phyloP scores from a whole-genome alignment of 768 basidiomycete species.

The Calocera viscosa region DNA sequence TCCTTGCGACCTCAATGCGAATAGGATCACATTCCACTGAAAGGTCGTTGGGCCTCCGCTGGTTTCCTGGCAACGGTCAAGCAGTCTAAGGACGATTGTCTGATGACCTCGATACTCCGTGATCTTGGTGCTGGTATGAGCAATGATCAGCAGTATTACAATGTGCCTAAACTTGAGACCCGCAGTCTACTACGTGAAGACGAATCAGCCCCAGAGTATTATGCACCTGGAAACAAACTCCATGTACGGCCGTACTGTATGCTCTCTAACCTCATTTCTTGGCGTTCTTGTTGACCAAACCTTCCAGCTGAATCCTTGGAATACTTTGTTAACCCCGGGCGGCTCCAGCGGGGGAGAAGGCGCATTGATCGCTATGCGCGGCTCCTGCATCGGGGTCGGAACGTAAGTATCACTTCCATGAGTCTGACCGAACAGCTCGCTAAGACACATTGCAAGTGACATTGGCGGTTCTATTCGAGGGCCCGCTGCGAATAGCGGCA shows the following conservation, averaged over 20 bases:
- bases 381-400: constrained; percentile 21
- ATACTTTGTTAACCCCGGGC: constrained; percentile 21
- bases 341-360: constrained; percentile 25
- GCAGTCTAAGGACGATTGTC: not conserved
- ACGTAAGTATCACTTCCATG: not conserved
- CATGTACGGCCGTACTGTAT: constrained; percentile 15
- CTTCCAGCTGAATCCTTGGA: constrained; percentile 20
- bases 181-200: constrained; percentile 14
- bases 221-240: constrained; percentile 15
- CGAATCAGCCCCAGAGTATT: constrained; percentile 22
- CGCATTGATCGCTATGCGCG: constrained; percentile 21
- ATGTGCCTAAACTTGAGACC: constrained; percentile 25
- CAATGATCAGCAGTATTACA: not conserved
- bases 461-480: constrained; percentile 24
- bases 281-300: not conserved
- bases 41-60: constrained; percentile 8
- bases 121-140: not conserved
- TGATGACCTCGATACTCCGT: not conserved
- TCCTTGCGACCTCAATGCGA: not conserved
- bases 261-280: not conserved
- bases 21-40: constrained; percentile 3
- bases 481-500: constrained; percentile 22
- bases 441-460: constrained; percentile 6
- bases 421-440: not conserved
- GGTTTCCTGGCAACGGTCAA: constrained; percentile 9